A percentile compares a stretch with the other conserved stretches of the same genome.
These are phyloP conservation scores for Cryptococcus floricola DNA, from an alignment of 1,284 basidiomycete species.

Conservation along the genomic window DNA sequence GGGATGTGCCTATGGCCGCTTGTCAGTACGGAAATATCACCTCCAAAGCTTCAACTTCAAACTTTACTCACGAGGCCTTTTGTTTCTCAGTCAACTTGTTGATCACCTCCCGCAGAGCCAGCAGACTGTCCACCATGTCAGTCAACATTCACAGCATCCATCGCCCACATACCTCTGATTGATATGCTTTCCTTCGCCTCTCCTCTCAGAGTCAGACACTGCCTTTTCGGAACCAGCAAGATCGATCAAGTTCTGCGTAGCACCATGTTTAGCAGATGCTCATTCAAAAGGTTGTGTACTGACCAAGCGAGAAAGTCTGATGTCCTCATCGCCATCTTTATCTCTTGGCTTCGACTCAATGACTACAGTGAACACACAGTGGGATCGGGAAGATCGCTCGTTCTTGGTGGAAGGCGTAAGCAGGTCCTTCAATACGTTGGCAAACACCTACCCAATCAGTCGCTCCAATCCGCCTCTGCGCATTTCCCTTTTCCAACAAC, in stretches of 20 bases:
- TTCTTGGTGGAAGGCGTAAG: slow-evolving; percentile 38
- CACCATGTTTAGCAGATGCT: slow-evolving; percentile 1
- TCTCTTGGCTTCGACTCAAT: slow-evolving; percentile 44
- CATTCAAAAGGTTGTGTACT: slow-evolving; percentile 7
- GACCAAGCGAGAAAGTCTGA: slow-evolving; percentile 45
- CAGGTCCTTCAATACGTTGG: not conserved
- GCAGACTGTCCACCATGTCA: slow-evolving; percentile 35
- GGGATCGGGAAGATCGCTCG: slow-evolving; percentile 54
- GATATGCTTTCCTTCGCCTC: slow-evolving; percentile 58
- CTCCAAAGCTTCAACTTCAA: not conserved
- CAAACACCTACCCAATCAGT: slow-evolving; percentile 53
- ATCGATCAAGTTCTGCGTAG: slow-evolving; percentile 54
- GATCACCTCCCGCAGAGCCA: slow-evolving; percentile 56
- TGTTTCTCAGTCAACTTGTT: slow-evolving; percentile 54
- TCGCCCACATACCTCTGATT: slow-evolving; percentile 51
- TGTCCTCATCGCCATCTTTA: slow-evolving; percentile 35
- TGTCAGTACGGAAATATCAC: not conserved
- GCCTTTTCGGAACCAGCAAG: slow-evolving; percentile 58
- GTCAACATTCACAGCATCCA: not conserved
- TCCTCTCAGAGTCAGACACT: slow-evolving; percentile 53
- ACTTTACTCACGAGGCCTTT: slow-evolving; percentile 23
- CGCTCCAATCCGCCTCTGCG: slow-evolving; percentile 53
- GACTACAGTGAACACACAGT: slow-evolving; percentile 56
- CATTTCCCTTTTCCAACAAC: slow-evolving; percentile 52
- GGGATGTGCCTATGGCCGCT: slow-evolving; percentile 50